phyloP scores from a whole-genome alignment of 345 rosid genomes.

The Linum tenue region DNA sequence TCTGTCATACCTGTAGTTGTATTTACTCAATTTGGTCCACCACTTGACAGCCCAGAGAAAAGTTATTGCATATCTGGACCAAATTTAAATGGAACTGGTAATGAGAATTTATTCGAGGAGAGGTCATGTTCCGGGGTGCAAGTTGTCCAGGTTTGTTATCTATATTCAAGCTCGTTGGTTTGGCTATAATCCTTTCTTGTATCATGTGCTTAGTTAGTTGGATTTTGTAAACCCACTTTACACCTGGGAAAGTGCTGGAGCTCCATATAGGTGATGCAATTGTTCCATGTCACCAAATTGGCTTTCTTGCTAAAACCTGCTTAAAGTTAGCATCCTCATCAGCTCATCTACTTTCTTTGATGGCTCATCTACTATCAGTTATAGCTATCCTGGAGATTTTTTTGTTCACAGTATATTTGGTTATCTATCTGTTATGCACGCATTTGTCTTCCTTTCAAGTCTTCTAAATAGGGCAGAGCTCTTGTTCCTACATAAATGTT shows the following conservation, averaged over 20 bases:
- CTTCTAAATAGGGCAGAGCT: neutral
- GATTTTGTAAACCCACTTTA: neutral
- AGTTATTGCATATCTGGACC: slow-evolving; percentile 88
- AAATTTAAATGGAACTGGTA: slow-evolving; percentile 53
- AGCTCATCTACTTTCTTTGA: too few species aligned
- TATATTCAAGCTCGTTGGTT: neutral
- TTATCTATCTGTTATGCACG: neutral
- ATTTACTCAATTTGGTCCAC: slow-evolving; percentile 12
- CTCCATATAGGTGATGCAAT: neutral
- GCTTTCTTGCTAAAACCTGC: neutral
- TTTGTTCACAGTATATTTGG: neutral
- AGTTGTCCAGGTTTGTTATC: slow-evolving; percentile 69
- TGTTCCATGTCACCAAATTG: neutral
- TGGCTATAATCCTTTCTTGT: too few species aligned
- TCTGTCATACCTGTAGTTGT: slow-evolving; percentile 10
- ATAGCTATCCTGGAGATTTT: neutral
- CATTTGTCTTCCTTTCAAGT: neutral
- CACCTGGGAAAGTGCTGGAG: neutral
- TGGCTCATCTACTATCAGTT: neutral
- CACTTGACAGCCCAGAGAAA: slow-evolving; percentile 59
- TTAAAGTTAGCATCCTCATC: neutral
- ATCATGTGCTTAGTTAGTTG: too few species aligned
- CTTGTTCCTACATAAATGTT: neutral
- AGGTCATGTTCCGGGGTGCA: slow-evolving; percentile 58
- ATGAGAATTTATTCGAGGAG: slow-evolving; percentile 56